Conservation (phyloP, 129 eudicot genomes). For the Chrysanthemum seticuspe region DNA sequence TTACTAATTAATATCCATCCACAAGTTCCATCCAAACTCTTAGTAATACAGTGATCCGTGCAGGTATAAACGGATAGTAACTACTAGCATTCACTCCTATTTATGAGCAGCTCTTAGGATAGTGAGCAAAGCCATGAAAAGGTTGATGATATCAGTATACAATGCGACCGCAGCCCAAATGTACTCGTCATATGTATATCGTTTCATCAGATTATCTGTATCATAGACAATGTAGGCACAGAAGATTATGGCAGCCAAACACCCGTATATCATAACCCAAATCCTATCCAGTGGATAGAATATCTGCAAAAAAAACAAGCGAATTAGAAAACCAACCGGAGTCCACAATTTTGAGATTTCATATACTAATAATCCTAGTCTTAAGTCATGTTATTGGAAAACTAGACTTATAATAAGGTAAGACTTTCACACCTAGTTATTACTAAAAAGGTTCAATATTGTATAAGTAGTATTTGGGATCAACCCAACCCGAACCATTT, state of each 20-base stretch:
- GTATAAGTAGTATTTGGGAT: not conserved
- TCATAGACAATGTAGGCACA: constrained; percentile 73
- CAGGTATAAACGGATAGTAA: not conserved
- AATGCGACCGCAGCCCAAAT: constrained; percentile 67
- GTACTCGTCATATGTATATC: constrained; percentile 59
- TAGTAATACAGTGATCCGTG: not conserved
- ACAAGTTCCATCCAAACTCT: not conserved
- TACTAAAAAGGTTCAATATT: not conserved
- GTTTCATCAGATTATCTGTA: constrained; percentile 65
- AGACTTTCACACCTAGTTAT: not conserved
- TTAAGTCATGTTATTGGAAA: too few relatives aligned
- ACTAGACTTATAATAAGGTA: too few relatives aligned
- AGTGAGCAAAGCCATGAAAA: constrained; percentile 50
- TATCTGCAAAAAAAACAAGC: constrained; percentile 38
- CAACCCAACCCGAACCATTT: not conserved
- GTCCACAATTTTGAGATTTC: not conserved
- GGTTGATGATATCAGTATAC: constrained; percentile 61
- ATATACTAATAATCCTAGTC: not conserved
- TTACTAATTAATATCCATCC: not conserved
- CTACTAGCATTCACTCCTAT: constrained; percentile 13
- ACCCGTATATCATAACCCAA: constrained; percentile 58
- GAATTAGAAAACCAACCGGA: not conserved
- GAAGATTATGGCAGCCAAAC: constrained; percentile 55
- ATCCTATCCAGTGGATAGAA: constrained; percentile 55
- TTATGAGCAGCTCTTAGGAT: constrained; percentile 52